Evolutionary conservation across 2,329 filamentous ascomycete species (phyloP).

Genomic region (Myriosclerotinia curreyana): DNA sequence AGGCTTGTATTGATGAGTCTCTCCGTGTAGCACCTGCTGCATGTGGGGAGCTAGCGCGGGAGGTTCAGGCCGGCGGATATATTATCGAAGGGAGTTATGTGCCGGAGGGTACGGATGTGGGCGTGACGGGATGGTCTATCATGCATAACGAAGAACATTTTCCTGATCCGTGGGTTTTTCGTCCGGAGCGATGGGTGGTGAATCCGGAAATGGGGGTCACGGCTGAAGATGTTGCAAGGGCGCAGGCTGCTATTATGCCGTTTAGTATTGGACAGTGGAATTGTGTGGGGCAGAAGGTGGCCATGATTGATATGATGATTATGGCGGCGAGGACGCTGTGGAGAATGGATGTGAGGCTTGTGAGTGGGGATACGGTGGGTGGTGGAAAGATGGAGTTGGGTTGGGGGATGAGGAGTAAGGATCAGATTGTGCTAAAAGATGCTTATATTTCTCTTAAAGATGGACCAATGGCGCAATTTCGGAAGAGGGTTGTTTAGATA

Average conservation of each 20-base stretch:
- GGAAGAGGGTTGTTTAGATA: not conserved
- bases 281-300: constrained; percentile 34
- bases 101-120: constrained; percentile 45
- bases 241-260: constrained; percentile 30
- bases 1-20: constrained; percentile 1
- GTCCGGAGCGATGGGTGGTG: constrained; percentile 47
- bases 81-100: constrained; percentile 35
- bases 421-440: not conserved
- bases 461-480: constrained; percentile 13
- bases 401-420: constrained; percentile 1
- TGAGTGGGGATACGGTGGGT: constrained; percentile 45
- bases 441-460: not conserved
- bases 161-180: constrained; percentile 42
- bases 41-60: constrained; percentile 18
- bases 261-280: constrained; percentile 32
- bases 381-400: constrained; percentile 48
- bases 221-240: constrained; percentile 14
- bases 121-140: constrained; percentile 46
- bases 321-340: constrained; percentile 27
- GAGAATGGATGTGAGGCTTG: constrained; percentile 24
- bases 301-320: constrained; percentile 31
- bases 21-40: not conserved
- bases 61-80: constrained; percentile 27
- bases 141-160: constrained; percentile 47
- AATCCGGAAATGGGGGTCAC: not conserved